These are phyloP conservation scores for Coemansia sp. DNA, from an alignment of 192 early-diverging fungal species.

Conservation along the genomic window DNA sequence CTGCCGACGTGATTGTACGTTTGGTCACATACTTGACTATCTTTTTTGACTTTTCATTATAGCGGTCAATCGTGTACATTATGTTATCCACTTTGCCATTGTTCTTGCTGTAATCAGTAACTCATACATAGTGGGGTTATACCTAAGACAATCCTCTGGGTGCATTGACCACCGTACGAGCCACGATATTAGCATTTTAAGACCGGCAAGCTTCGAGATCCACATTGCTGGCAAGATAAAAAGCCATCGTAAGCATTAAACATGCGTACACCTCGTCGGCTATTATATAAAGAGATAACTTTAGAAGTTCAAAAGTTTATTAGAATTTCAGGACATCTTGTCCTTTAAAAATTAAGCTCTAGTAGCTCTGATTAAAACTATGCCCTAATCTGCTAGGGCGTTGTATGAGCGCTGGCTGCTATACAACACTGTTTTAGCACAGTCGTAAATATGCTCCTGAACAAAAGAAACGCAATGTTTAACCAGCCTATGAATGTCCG, in stretches of 20 bases:
- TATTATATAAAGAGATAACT: too few relatives aligned
- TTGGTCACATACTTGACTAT: background rate
- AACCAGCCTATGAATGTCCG: too few relatives aligned
- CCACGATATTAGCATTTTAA: background rate
- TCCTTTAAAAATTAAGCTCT: too few relatives aligned
- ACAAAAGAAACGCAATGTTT: too few relatives aligned
- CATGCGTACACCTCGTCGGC: background rate
- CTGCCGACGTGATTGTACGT: background rate
- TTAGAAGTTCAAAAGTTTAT: too few relatives aligned
- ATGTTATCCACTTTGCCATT: background rate
- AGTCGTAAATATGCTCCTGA: too few relatives aligned
- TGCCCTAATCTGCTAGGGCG: too few relatives aligned
- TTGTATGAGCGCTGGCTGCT: too few relatives aligned
- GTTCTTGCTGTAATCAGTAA: background rate
- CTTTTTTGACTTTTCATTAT: background rate
- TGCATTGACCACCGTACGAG: background rate
- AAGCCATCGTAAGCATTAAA: background rate
- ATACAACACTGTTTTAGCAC: too few relatives aligned
- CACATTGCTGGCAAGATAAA: background rate
- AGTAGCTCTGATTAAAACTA: too few relatives aligned
- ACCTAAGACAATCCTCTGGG: background rate
- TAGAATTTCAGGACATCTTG: too few relatives aligned
- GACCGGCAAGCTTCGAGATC: background rate
- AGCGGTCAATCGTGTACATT: background rate
- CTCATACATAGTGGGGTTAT: background rate